These are phyloP conservation scores for Trichoderma guizhouense DNA, from an alignment of 2,329 filamentous ascomycete genomes.

Conservation along the genomic window DNA sequence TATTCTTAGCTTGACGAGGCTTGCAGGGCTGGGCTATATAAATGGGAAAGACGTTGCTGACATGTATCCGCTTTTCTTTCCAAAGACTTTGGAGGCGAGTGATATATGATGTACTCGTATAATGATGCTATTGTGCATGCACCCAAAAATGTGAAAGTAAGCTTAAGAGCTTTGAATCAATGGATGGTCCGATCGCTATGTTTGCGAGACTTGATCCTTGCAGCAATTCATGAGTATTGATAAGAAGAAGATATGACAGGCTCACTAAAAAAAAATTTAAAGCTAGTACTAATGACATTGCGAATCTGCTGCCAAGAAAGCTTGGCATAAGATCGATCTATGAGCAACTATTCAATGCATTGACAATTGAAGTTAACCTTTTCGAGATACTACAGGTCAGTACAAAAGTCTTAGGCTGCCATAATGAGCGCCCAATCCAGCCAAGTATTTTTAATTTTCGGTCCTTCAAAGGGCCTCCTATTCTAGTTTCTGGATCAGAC, in stretches of 20 bases:
- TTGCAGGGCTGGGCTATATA: neutral
- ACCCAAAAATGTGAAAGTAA: neutral
- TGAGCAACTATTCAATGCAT: neutral
- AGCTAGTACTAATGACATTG: neutral
- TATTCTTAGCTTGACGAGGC: neutral
- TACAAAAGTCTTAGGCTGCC: too few relatives aligned
- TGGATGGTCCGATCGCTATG: too few relatives aligned
- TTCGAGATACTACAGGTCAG: neutral
- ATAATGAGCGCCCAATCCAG: neutral
- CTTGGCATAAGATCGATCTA: neutral
- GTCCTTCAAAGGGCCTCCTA: neutral
- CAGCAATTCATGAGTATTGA: neutral
- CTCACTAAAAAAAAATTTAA: neutral
- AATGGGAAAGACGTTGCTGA: neutral
- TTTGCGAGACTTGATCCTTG: neutral
- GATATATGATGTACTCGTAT: neutral
- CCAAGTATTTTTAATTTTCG: neutral
- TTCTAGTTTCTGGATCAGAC: accelerated
- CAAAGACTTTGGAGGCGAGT: neutral
- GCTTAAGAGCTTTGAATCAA: too few relatives aligned
- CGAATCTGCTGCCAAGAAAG: neutral
- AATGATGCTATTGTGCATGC: neutral
- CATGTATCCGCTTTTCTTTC: neutral
- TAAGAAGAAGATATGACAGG: neutral
- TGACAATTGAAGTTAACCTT: neutral